These are phyloP conservation scores for Naganishia friedmannii DNA, from an alignment of 768 basidiomycete genomes.

Conservation along the genomic window DNA sequence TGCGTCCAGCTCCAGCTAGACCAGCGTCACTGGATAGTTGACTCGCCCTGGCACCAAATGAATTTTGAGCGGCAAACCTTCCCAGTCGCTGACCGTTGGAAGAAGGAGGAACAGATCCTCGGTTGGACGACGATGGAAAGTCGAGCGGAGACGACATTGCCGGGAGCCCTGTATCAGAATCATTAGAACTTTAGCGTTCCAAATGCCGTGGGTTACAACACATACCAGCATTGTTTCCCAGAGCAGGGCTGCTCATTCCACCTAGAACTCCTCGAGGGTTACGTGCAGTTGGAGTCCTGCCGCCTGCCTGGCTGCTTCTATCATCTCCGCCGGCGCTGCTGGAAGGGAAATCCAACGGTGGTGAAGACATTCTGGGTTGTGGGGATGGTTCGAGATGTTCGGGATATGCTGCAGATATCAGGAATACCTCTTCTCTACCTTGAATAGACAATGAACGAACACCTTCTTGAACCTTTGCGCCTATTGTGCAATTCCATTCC, in stretches of 20 bases:
- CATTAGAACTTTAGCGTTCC: not conserved
- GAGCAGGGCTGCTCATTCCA: slow-evolving; percentile 17
- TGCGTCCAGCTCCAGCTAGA: not conserved
- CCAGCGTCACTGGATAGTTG: slow-evolving; percentile 24
- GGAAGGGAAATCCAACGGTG: slow-evolving; percentile 53
- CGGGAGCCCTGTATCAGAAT: not conserved
- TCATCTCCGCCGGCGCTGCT: slow-evolving; percentile 46
- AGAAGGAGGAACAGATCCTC: slow-evolving; percentile 22
- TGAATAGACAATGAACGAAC: slow-evolving; percentile 17
- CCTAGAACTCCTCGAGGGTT: slow-evolving; percentile 13
- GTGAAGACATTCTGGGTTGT: slow-evolving; percentile 40
- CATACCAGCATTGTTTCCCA: slow-evolving; percentile 8
- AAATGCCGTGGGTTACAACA: not conserved
- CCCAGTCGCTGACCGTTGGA: not conserved
- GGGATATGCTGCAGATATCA: not conserved
- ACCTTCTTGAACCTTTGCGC: too few species aligned
- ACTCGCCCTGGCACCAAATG: slow-evolving; percentile 7
- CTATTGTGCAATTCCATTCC: too few species aligned
- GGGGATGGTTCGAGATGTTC: not conserved
- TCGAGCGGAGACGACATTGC: slow-evolving; percentile 29
- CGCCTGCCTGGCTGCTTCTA: slow-evolving; percentile 24
- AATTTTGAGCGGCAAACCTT: not conserved
- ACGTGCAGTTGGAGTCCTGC: slow-evolving; percentile 15
- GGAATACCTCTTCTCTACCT: not conserved
- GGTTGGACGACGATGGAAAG: slow-evolving; percentile 6